phyloP scores from a whole-genome alignment of 176 grass and related monocot genomes.

The Aegilops longissima region DNA sequence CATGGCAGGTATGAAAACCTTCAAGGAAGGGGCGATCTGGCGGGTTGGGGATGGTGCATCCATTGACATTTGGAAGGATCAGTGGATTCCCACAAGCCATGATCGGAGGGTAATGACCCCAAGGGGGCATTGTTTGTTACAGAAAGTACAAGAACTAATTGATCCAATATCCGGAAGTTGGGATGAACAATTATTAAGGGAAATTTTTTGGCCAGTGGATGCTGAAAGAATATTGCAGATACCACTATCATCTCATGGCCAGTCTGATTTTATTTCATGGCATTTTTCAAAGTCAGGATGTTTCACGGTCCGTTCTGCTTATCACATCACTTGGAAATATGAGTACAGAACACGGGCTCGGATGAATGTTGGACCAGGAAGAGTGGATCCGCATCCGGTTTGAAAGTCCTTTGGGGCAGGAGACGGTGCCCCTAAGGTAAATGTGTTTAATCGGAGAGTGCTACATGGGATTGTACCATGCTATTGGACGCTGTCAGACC shows the following conservation, averaged over 20 bases:
- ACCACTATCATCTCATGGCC: background rate
- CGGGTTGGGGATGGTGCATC: background rate
- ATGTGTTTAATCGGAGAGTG: background rate
- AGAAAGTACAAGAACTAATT: background rate
- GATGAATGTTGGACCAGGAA: too few species aligned
- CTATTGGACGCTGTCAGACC: background rate
- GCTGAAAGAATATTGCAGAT: background rate
- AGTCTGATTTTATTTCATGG: background rate
- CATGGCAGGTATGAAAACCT: background rate
- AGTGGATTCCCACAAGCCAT: background rate
- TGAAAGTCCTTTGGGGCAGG: too few species aligned
- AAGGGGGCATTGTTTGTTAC: background rate
- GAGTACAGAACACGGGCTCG: background rate
- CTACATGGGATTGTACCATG: background rate
- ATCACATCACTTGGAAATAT: background rate
- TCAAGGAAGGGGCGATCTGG: background rate
- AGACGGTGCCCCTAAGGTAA: background rate
- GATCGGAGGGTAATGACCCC: background rate
- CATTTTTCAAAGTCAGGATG: background rate
- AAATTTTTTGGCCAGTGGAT: background rate
- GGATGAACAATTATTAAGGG: background rate
- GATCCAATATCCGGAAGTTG: background rate
- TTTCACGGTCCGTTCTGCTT: background rate
- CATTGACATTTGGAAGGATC: background rate
- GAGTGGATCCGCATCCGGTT: too few species aligned